Evolutionary conservation across 2,329 filamentous ascomycete genomes (phyloP), one percentile per base, ranked within the genome.

Genomic region (Arthrinium phaeospermum): DNA sequence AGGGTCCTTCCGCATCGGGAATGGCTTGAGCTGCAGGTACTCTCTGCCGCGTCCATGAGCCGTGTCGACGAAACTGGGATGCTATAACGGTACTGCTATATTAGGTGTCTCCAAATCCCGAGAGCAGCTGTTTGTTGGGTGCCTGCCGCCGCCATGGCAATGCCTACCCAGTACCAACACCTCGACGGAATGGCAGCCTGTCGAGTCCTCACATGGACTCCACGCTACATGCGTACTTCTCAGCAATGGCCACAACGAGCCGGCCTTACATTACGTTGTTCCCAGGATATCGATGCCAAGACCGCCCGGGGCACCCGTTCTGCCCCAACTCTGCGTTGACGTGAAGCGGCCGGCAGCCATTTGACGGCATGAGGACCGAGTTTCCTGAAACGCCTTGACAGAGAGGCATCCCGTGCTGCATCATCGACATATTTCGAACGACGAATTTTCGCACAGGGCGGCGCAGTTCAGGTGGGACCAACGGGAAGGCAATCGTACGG

Each of bases 11-110:
- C 68, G 16, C 47, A 49, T 69, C 44, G 45, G 67, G 67, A n/a
- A 69, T 69, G 67, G 67, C 34, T 64, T 49, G 45, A 51, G 34
- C 68, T 70, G 68, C 68, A 70, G 46, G 68, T 53, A 51, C 46
- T 49, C n/a, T 70, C 45, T 70, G 67, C 67, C 45, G 67, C 67
- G 45, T 47, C 67, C 22, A 51, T 27, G 68, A 51, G 68, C 68
- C 68, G 68, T 57, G 68, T 44, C 49, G 6, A 27, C 10, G 67
- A 70, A 37, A 37, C 68, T 30, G 47, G 68, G 68, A 27, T 49
- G 67, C 27, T 69, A 69, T 69, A 69, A 49, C 45, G 45, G 45
- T 45, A 37, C 67, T 69, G 27, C 34, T 49, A 69, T 49, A 69
- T n/a, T 14, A 13, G 19, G 45, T 49, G 24, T 47, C 24, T 27